These are phyloP conservation scores for Bruguiera sexangula DNA, from an alignment of 345 rosid species.

Conservation along the genomic window DNA sequence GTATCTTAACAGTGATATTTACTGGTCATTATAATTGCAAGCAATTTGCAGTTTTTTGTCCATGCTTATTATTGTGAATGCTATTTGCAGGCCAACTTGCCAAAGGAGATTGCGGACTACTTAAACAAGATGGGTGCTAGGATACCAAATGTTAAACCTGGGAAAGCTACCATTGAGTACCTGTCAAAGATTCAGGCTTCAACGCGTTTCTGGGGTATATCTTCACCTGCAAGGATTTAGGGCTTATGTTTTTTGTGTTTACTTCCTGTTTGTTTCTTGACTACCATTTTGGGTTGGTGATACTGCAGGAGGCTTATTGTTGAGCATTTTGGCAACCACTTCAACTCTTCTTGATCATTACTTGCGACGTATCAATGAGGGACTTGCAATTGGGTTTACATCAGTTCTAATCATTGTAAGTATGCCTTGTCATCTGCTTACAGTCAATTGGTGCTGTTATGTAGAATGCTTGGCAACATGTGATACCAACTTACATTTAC, in stretches of 20 bases:
- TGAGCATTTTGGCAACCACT: slow-evolving; percentile 82
- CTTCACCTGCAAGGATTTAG: slow-evolving; percentile 5
- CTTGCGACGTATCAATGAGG: slow-evolving; percentile 72
- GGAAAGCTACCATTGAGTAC: slow-evolving; percentile 88
- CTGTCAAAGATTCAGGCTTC: slow-evolving; percentile 86
- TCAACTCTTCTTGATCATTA: slow-evolving; percentile 80
- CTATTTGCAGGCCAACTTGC: slow-evolving; percentile 78
- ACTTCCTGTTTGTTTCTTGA: background rate
- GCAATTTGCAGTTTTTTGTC: too few species aligned
- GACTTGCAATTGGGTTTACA: slow-evolving; percentile 82
- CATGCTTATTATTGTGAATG: background rate
- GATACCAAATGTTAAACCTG: slow-evolving; percentile 89
- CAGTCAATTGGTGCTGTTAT: background rate
- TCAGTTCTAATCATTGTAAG: slow-evolving; percentile 87
- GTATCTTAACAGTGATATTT: too few species aligned
- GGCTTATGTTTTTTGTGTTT: background rate
- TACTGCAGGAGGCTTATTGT: slow-evolving; percentile 68
- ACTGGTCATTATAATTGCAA: too few species aligned
- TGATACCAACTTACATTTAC: background rate
- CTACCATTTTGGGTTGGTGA: slow-evolving; percentile 4
- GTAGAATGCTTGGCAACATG: background rate
- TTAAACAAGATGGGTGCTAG: slow-evolving; percentile 98
- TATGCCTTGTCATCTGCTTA: slow-evolving; percentile 4
- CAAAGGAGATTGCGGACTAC: slow-evolving; percentile 93
- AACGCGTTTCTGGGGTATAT: slow-evolving; percentile 93